phyloP scores from a whole-genome alignment of 495 filamentous ascomycete species.

The Tuber indicum region DNA sequence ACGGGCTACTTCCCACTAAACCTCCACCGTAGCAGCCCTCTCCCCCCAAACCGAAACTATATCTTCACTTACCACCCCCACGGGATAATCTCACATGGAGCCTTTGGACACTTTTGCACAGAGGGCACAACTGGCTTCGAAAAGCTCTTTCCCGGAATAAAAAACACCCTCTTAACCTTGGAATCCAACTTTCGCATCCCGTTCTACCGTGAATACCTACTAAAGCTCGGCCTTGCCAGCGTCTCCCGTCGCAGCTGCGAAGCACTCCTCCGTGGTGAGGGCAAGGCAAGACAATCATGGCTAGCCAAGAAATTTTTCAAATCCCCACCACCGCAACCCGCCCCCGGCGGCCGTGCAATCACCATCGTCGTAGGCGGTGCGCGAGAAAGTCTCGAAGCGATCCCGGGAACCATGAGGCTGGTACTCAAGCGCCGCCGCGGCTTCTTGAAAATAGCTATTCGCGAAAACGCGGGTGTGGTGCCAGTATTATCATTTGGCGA shows the following conservation, averaged over 20 bases:
- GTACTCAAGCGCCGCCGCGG: conserved; percentile 79
- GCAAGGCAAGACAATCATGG: conserved; percentile 9
- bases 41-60: conserved; percentile 82
- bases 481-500: conserved; percentile 90
- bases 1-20: conserved; percentile 85
- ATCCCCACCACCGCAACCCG: neutral
- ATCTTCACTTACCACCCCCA: conserved; percentile 98
- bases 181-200: conserved; percentile 93
- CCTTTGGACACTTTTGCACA: conserved; percentile 86
- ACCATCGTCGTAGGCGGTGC: conserved; percentile 95
- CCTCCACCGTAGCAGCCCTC: conserved; percentile 73
- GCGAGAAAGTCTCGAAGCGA: conserved; percentile 79
- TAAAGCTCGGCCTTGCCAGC: conserved; percentile 76
- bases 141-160: conserved; percentile 90
- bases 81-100: conserved; percentile 92
- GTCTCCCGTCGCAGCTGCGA: conserved; percentile 87
- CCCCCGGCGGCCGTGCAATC: conserved; percentile 64
- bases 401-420: conserved; percentile 64
- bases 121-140: conserved; percentile 65
- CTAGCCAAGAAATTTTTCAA: conserved; percentile 7
- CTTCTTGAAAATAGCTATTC: conserved; percentile 86
- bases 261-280: conserved; percentile 56
- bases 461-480: conserved; percentile 83
- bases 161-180: conserved; percentile 81
- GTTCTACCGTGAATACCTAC: conserved; percentile 84